A percentile compares a stretch with the other conserved stretches of the same genome.
Evolutionary conservation across 495 filamentous ascomycete species (phyloP).

Genomic region (Recurvomyces mirabilis): DNA sequence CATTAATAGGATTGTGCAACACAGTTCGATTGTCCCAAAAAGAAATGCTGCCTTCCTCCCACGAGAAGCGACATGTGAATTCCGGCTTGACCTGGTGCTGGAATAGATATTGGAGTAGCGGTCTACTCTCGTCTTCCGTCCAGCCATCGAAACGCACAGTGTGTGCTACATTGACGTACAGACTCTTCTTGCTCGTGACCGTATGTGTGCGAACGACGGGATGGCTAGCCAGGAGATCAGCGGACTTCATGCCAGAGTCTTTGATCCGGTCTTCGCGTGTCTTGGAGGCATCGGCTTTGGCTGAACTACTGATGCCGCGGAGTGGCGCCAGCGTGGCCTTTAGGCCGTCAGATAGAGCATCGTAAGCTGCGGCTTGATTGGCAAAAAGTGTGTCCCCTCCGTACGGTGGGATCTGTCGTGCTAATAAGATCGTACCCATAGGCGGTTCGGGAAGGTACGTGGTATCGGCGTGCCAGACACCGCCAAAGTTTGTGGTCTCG

Average conservation of each 20-base stretch:
- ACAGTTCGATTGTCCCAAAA: conserved; percentile 23
- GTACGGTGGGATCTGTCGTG: conserved; percentile 23
- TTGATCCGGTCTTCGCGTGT: conserved; percentile 16
- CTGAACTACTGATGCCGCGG: conserved; percentile 10
- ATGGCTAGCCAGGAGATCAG: conserved; percentile 25
- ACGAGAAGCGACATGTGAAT: conserved; percentile 27
- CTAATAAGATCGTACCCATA: conserved; percentile 25
- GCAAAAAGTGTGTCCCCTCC: conserved; percentile 30
- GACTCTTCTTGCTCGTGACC: conserved; percentile 38
- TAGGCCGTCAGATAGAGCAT: conserved; percentile 15
- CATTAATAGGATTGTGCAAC: conserved; percentile 14
- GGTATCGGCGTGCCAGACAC: conserved; percentile 28
- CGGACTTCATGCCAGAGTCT: conserved; percentile 17
- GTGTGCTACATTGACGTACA: conserved; percentile 22
- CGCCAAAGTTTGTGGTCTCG: conserved; percentile 18
- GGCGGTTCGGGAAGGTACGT: conserved; percentile 29
- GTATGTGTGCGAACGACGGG: conserved; percentile 39
- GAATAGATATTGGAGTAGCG: conserved; percentile 6
- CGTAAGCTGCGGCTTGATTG: conserved; percentile 25
- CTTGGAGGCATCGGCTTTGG: conserved; percentile 15
- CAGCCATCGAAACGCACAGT: conserved; percentile 16
- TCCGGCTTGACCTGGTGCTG: conserved; percentile 14
- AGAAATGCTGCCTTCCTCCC: conserved; percentile 23
- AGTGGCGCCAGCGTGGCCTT: conserved; percentile 7
- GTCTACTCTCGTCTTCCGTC: conserved; percentile 11